Base-by-base conservation (phyloP, 2,329 filamentous ascomycete species). In the Cladosporium cucumerinum region DNA sequence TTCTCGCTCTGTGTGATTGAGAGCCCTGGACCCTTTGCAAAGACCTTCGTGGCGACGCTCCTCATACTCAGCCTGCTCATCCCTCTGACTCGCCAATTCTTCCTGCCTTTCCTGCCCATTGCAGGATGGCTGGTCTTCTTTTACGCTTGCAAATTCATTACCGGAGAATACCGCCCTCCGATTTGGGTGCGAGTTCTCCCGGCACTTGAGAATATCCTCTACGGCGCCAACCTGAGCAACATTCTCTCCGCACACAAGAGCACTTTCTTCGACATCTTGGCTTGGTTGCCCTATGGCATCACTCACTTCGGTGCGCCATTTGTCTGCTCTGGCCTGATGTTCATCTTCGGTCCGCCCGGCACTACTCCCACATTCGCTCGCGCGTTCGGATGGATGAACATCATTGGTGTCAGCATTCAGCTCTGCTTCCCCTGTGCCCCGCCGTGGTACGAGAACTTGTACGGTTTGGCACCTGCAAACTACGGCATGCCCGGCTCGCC, bases 121-220 rank as follows among this genome's bases (percentile, higher is more conserved):
- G 89, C 91, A 77, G 89, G 88, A 26, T 98, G 93, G 86, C 83
- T 97, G 48, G 82, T 97, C 57, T 92, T 96, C 77, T 97, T 97
- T 81, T 97, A 95, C 78, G 89, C 89, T 69, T 95, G 91, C 83
- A 90, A 94, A 74, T 97, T 96, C 80, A 93, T 97, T 71, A 90
- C 92, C 43, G 86, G 88, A 70, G 90, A 94, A 74, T 95, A 93
- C 81, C 88, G 94, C 70, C 93, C 93, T 66, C 90, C 92, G 68
- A 97, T 97, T 73, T 97, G 93, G 91, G 94, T 97, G 70, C 92
- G 93, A 73, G 92, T 98, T 30, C 85, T 98, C 39, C 94, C 94
- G 5, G 92, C 94, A 21, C 86, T 98, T 69, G 94, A 98, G 80
- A 97, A 98, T 78, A 95, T 98, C 68, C 85, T 98, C 36, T 98